Percentiles rank a stretch among this genome's conserved stretches.
Evolutionary conservation across 2,329 filamentous ascomycete genomes (phyloP).

Genomic region (Cordyceps javanica): DNA sequence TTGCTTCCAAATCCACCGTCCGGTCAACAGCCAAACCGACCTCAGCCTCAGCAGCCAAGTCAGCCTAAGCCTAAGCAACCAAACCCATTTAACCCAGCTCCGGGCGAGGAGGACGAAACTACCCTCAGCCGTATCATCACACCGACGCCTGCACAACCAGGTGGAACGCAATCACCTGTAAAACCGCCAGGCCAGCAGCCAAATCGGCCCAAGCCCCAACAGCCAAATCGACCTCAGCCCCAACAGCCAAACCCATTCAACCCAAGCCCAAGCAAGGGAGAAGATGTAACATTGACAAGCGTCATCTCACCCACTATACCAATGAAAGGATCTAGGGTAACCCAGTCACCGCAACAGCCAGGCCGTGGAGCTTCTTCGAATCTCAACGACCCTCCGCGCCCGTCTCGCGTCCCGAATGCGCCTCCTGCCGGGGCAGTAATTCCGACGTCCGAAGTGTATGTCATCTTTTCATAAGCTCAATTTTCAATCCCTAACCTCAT

Average conservation of each 20-base stretch:
- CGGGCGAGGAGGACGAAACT: no score
- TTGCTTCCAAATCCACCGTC: neutral
- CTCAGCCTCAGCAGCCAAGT: neutral
- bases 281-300: no score
- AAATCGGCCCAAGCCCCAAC: neutral
- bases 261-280: no score
- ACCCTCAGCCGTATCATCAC: no score
- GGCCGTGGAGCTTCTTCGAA: no score
- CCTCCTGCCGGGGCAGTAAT: neutral
- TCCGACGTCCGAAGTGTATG: neutral
- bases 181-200: no score
- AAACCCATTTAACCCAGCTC: neutral
- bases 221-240: neutral
- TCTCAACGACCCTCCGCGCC: no score
- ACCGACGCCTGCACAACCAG: no score
- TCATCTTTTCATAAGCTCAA: neutral
- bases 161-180: neutral
- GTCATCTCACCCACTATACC: no score
- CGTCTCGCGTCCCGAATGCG: neutral
- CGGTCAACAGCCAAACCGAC: no score
- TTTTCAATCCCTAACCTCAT: neutral
- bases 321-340: no score
- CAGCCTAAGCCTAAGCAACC: neutral
- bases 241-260: neutral
- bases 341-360: no score